Evolutionary conservation across 2,329 filamentous ascomycete genomes (phyloP).

Genomic region (Penicillium expansum): DNA sequence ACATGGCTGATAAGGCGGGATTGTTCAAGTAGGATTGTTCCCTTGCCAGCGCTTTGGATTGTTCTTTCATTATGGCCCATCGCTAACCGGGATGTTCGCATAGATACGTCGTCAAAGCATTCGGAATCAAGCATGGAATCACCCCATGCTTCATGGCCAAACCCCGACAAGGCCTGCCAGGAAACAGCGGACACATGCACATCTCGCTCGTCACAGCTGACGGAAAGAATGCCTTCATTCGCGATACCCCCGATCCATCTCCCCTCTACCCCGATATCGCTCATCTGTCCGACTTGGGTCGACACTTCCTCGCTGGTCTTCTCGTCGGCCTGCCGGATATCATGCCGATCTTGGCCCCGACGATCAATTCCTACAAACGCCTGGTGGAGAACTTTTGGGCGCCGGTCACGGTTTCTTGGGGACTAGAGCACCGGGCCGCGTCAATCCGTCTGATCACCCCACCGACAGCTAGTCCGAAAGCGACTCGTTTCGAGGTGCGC

Average conservation of each 20-base stretch:
- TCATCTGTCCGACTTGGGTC: conserved; percentile 79
- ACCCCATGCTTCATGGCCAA: conserved; percentile 99
- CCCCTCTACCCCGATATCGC: conserved; percentile 72
- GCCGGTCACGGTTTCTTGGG: conserved; percentile 96
- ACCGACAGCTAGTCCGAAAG: conserved; percentile 77
- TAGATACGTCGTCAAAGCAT: conserved; percentile 80
- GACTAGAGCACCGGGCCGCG: conserved; percentile 88
- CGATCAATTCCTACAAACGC: conserved; percentile 96
- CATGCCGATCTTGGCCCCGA: conserved; percentile 93
- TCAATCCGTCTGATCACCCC: conserved; percentile 87
- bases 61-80: neutral
- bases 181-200: conserved; percentile 95
- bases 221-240: conserved; percentile 81
- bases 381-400: conserved; percentile 99
- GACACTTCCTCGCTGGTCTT: conserved; percentile 89
- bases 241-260: conserved; percentile 67
- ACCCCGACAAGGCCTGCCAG: conserved; percentile 82
- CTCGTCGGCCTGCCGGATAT: conserved; percentile 86
- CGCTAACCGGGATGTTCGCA: conserved; percentile 11
- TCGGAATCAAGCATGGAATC: conserved; percentile 82
- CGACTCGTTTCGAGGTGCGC: conserved; percentile 88
- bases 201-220: conserved; percentile 76
- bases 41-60: neutral
- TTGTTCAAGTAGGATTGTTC: conserved; percentile 71
- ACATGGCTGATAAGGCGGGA: conserved; percentile 88